Evolutionary conservation across 495 filamentous ascomycete genomes (phyloP).

Genomic region (Sordaria brevicollis): DNA sequence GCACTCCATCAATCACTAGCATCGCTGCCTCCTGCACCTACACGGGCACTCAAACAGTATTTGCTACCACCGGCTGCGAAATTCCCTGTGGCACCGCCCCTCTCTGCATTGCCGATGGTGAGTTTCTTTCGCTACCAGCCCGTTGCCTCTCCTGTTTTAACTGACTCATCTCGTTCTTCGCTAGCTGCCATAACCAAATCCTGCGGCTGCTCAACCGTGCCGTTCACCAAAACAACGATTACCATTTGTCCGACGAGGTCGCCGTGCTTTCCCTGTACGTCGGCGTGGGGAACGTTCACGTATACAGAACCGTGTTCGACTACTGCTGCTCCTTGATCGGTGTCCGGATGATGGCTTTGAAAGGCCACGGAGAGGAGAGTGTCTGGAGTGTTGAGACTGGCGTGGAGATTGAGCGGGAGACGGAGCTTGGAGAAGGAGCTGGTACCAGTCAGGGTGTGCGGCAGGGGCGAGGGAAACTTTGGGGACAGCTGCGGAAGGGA

Average conservation of each 20-base stretch:
- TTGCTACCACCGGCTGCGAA: conserved; percentile 2
- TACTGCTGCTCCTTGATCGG: background rate
- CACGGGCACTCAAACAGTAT: conserved; percentile 3
- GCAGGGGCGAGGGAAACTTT: no score
- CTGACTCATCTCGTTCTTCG: background rate
- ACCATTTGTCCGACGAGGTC: conserved; percentile 12
- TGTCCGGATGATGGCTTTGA: background rate
- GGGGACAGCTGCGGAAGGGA: no score
- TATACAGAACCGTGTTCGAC: background rate
- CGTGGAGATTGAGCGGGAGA: no score
- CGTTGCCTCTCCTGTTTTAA: background rate
- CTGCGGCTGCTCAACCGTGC: conserved; percentile 11
- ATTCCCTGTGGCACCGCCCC: background rate
- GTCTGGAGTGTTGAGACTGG: no score
- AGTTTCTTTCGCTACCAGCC: background rate
- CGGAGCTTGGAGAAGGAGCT: no score
- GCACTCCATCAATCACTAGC: background rate
- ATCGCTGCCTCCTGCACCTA: conserved; percentile 3
- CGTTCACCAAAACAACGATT: conserved; percentile 8
- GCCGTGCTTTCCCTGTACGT: conserved; percentile 6
- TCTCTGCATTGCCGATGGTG: conserved; percentile 3
- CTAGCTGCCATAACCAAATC: conserved; percentile 6
- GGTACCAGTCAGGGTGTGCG: no score
- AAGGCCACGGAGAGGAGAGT: background rate
- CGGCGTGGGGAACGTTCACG: conserved; percentile 3